A percentile compares a stretch with the other conserved stretches of the same genome.
Conservation (phyloP, 495 filamentous ascomycete genomes). For the Podospora appendiculata region DNA sequence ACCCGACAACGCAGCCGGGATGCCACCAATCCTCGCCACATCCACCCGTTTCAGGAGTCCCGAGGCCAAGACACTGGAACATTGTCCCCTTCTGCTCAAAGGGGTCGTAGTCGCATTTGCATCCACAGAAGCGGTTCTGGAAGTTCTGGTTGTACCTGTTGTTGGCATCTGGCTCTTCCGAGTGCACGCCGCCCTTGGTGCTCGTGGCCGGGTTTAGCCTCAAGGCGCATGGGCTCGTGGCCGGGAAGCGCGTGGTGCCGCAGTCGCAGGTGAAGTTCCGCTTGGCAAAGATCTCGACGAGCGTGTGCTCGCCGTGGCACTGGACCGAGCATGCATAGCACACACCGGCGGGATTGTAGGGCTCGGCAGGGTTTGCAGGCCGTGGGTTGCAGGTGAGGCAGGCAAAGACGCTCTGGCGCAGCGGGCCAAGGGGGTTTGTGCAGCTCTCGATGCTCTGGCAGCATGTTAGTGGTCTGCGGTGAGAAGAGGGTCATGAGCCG, state of each 20-base stretch:
- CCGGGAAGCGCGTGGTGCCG: slow-evolving; percentile 73
- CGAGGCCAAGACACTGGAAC: slow-evolving; percentile 93
- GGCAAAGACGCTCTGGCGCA: slow-evolving; percentile 81
- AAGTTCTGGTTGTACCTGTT: slow-evolving; percentile 97
- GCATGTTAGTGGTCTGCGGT: background rate
- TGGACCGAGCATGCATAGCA: slow-evolving; percentile 96
- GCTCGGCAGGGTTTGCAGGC: slow-evolving; percentile 47
- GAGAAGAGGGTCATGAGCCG: background rate
- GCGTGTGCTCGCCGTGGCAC: slow-evolving; percentile 89
- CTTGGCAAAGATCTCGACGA: slow-evolving; percentile 95
- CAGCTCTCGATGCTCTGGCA: slow-evolving; percentile 81
- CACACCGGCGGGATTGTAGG: slow-evolving; percentile 72
- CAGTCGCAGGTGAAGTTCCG: slow-evolving; percentile 96
- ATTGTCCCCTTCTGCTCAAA: slow-evolving; percentile 91
- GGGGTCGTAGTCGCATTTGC: slow-evolving; percentile 76
- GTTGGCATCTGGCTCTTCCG: slow-evolving; percentile 57
- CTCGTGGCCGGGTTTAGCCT: slow-evolving; percentile 67
- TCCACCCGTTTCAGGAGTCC: slow-evolving; percentile 67
- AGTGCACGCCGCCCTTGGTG: slow-evolving; percentile 65
- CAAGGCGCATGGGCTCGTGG: slow-evolving; percentile 63
- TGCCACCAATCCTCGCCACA: slow-evolving; percentile 99
- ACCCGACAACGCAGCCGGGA: slow-evolving; percentile 83
- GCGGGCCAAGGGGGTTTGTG: slow-evolving; percentile 75
- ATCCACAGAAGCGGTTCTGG: slow-evolving; percentile 85
- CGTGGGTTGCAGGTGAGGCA: slow-evolving; percentile 91